phyloP scores from a whole-genome alignment of 345 rosid genomes.

The Arabis alpina region DNA sequence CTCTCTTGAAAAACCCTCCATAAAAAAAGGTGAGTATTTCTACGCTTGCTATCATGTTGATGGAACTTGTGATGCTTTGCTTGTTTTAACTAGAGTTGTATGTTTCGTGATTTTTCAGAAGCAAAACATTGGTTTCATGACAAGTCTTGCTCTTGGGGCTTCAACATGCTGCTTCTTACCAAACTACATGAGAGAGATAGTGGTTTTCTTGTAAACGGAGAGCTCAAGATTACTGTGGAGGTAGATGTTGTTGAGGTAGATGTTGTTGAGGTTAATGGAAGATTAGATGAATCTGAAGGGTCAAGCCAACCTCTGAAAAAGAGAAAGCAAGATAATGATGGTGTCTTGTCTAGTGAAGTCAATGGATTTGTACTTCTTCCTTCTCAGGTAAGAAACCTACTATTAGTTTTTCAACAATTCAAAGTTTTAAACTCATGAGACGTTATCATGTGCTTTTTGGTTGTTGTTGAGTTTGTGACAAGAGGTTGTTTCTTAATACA shows the following conservation, averaged over 20 bases:
- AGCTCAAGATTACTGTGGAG: constrained; percentile 41
- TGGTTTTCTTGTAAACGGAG: constrained; percentile 52
- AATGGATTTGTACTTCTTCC: constrained; percentile 17
- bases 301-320: not conserved
- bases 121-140: not conserved
- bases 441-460: no score
- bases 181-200: not conserved
- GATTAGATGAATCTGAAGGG: not conserved
- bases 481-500: no score
- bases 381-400: not conserved
- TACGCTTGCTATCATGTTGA: no score
- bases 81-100: no score
- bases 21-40: no score
- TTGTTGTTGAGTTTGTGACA: no score
- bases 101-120: not conserved
- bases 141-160: not conserved
- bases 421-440: no score
- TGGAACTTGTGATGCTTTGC: no score
- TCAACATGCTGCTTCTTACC: not conserved
- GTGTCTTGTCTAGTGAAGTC: not conserved
- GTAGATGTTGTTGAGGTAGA: not conserved
- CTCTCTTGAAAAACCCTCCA: no score
- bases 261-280: constrained; percentile 8
- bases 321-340: not conserved
- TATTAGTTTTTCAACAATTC: not conserved